Base-by-base conservation (phyloP, 352 stramenopile genomes). In the Globisporangium orthogonon region DNA sequence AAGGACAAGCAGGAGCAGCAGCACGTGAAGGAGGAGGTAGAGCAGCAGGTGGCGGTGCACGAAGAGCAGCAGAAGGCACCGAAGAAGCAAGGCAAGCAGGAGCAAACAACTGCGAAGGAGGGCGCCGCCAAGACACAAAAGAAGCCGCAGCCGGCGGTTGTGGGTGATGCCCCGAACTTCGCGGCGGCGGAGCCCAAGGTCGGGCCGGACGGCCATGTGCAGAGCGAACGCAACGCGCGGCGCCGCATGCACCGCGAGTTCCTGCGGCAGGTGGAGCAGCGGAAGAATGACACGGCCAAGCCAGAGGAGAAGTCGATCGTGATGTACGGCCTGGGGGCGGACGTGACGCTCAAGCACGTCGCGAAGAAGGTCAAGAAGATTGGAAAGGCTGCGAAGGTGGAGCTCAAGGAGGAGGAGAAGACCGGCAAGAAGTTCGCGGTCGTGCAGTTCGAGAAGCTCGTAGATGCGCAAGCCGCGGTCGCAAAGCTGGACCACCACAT, bases 281-380 rank as follows among this genome's bases (percentile, higher is more conserved):
- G 81, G 49, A 88, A 90, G 62, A 69, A 91, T 50, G 61, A 70
- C 13, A 49, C 70, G 4, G 82, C 82, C 4, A 71, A 60, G 7
- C 10, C 67, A 0, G 65, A 88, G 28, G 54, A 91, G 23, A 94
- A 90, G 56, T 86, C 84, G 23, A 67, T 94, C 23, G 61, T 89
- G 58, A 71, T 94, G 37, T 94, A 87, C 63, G 82, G 82, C 1
- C 53, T 94, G 14, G 74, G 79, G 43, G 61, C 65, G n/a, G 69
- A 76, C 52, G 78, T 91, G 55, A 89, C 76, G 4, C 69, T 89
- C 60, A 94, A 94, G 62, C 76, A 85, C 54, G 57, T 94, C 48
- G 74, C 73, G n/a, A 91, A 91, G 64, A 89, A 89, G 55, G 71
- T 72, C 43, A 91, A 89, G 59, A 91, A 91, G 60, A 68, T 91